Percentiles rank a stretch among this genome's conserved stretches.
Conservation (phyloP, 768 basidiomycete genomes). For the Galerina marginata region DNA sequence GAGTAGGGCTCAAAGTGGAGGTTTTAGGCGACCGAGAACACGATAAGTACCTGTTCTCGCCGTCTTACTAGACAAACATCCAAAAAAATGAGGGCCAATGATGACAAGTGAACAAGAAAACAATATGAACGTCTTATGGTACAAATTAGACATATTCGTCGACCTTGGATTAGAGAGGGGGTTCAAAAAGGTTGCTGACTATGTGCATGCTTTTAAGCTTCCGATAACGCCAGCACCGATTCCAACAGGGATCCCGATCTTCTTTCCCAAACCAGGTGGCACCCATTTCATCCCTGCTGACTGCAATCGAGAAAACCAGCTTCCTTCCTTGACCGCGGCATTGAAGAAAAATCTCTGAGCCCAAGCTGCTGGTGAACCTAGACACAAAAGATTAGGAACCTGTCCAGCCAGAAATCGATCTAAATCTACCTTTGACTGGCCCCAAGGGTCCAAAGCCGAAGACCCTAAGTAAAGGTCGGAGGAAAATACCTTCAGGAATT, state of each 20-base stretch:
- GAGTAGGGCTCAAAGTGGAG: slow-evolving; percentile 71
- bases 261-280: neutral
- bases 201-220: too few species aligned
- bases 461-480: slow-evolving; percentile 2
- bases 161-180: too few species aligned
- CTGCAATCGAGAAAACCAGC: slow-evolving; percentile 40
- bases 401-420: neutral
- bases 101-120: neutral
- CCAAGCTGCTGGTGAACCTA: slow-evolving; percentile 43
- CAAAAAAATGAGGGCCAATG: too few species aligned
- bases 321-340: slow-evolving; percentile 31
- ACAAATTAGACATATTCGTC: too few species aligned
- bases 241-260: neutral
- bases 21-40: slow-evolving; percentile 52
- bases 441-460: slow-evolving; percentile 26
- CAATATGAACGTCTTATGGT: neutral
- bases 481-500: neutral
- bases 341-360: slow-evolving; percentile 41
- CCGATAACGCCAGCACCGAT: too few species aligned
- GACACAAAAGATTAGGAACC: neutral
- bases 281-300: slow-evolving; percentile 32
- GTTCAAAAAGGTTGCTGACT: too few species aligned
- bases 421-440: slow-evolving; percentile 32
- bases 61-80: slow-evolving; percentile 25
- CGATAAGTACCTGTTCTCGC: slow-evolving; percentile 43